These are phyloP conservation scores for Mycena maculata DNA, from an alignment of 768 basidiomycete genomes.

Conservation along the genomic window DNA sequence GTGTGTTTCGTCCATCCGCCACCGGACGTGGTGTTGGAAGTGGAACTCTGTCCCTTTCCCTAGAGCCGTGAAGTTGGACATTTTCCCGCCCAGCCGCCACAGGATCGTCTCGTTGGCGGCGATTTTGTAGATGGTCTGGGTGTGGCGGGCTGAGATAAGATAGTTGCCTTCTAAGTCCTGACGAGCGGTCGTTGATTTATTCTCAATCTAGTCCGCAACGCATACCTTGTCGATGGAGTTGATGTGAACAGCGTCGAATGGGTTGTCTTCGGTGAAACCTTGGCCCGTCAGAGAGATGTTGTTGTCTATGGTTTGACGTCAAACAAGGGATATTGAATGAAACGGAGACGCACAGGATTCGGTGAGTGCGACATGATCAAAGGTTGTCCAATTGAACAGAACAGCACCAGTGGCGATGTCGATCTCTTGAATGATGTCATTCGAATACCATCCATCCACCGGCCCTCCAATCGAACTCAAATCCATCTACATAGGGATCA, in stretches of 20 bases:
- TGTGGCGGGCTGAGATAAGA: slow-evolving; percentile 34
- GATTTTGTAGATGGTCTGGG: slow-evolving; percentile 32
- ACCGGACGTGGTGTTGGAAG: slow-evolving; percentile 37
- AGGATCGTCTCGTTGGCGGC: slow-evolving; percentile 31
- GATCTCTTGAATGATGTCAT: slow-evolving; percentile 18
- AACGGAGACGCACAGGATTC: too few relatives aligned
- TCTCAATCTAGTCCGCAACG: background rate
- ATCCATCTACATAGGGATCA: background rate
- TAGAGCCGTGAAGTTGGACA: slow-evolving; percentile 25
- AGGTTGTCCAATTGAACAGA: slow-evolving; percentile 26
- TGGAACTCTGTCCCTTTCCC: slow-evolving; percentile 27
- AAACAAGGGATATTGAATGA: too few relatives aligned
- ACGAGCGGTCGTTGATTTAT: too few relatives aligned
- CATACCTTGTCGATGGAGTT: slow-evolving; percentile 29
- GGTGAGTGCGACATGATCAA: slow-evolving; percentile 18
- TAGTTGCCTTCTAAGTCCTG: slow-evolving; percentile 34
- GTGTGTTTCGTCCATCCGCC: slow-evolving; percentile 23
- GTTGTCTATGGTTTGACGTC: too few relatives aligned
- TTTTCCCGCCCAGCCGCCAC: slow-evolving; percentile 37
- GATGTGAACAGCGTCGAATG: slow-evolving; percentile 25
- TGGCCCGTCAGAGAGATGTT: slow-evolving; percentile 3
- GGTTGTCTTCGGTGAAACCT: background rate
- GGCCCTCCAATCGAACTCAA: slow-evolving; percentile 19
- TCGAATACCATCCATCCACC: slow-evolving; percentile 18
- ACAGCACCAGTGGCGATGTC: slow-evolving; percentile 21